Evolutionary conservation across 2,329 filamentous ascomycete species (phyloP), one percentile per base, ranked within the genome.

Genomic region (Penicillium frequentans): DNA sequence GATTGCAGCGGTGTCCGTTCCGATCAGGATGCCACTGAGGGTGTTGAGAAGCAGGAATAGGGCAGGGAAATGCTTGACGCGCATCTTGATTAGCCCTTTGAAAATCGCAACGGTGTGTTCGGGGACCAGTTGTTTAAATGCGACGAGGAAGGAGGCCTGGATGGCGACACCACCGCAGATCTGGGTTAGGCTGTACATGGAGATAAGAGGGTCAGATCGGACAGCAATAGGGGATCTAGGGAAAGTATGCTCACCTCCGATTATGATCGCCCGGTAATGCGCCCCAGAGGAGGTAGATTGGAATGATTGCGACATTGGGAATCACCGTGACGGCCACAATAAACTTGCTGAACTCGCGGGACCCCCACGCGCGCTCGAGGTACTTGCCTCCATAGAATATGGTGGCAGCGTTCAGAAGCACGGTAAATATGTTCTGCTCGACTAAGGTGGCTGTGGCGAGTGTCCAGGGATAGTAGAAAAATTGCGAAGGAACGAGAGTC

Each of bases 21-120:
- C 84, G 39, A 90, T 73, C 9, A 87, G 64, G 1, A 88, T 73
- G 33, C 86, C 85, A 29, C 86, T 86, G 52, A 90, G 79, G 33
- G 88, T 82, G 64, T 90, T 87, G 58, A 96, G 84, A 56, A 90
- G 74, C 62, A 83, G 86, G 80, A 83, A 96, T 73, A 86, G 90
- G 81, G 78, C 95, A 61, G 78, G 96, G 79, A 89, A 88, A 72
- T 89, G 86, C 72, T 88, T 87, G 54, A 99, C 92, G 65, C 93
- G 90, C 74, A 98, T 86, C 58, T 95, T 96, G 57, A 98, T 74
- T 59, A 96, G 79, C 62, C 92, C 92, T 63, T 90, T 89, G 79
- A 96, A 93, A 57, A 99, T 85, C 5, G 93, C 95, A 52, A 98
- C 93, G 11, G 95, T 99, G 75, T 99, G 95, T 60, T 96, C 93